Percentiles rank a stretch among this genome's conserved stretches.
phyloP scores from a whole-genome alignment of 2,329 filamentous ascomycete genomes.

The Colletotrichum chlorophyti region DNA sequence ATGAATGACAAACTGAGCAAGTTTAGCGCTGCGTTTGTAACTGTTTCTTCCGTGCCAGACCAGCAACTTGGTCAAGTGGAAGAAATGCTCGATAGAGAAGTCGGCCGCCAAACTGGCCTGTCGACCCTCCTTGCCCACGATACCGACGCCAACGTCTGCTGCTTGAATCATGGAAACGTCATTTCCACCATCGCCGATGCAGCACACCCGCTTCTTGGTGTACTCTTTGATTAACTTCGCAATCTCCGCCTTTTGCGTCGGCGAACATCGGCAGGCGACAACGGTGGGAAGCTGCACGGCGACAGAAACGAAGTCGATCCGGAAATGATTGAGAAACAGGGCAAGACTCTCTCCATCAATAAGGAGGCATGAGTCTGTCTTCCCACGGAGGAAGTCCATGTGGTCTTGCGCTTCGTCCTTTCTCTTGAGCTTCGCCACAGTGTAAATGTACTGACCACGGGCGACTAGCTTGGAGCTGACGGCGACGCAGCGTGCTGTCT shows the following conservation, averaged over 20 bases:
- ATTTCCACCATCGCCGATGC: slow-evolving; percentile 97
- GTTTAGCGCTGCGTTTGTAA: slow-evolving; percentile 94
- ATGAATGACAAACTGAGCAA: slow-evolving; percentile 98
- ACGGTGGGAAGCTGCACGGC: slow-evolving; percentile 90
- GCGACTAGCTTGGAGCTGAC: slow-evolving; percentile 94
- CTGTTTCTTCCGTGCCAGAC: slow-evolving; percentile 98
- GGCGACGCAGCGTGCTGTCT: slow-evolving; percentile 95
- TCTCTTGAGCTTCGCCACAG: slow-evolving; percentile 82
- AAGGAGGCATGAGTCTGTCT: slow-evolving; percentile 85
- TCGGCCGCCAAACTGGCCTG: slow-evolving; percentile 95
- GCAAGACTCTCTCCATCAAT: slow-evolving; percentile 93
- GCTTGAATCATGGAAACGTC: slow-evolving; percentile 99
- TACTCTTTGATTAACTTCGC: slow-evolving; percentile 88
- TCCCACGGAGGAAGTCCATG: slow-evolving; percentile 86
- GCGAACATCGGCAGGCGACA: slow-evolving; percentile 94
- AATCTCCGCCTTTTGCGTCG: slow-evolving; percentile 95
- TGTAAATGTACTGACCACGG: slow-evolving; percentile 94
- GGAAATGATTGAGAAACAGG: slow-evolving; percentile 83
- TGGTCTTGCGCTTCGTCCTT: slow-evolving; percentile 88
- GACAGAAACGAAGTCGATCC: slow-evolving; percentile 83
- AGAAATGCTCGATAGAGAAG: slow-evolving; percentile 96
- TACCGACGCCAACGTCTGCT: slow-evolving; percentile 95
- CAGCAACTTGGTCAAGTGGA: slow-evolving; percentile 92
- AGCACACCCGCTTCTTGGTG: slow-evolving; percentile 95
- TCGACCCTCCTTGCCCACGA: slow-evolving; percentile 95